phyloP scores from a whole-genome alignment of 306 rosid species.

The Quercus aquifolioides region DNA sequence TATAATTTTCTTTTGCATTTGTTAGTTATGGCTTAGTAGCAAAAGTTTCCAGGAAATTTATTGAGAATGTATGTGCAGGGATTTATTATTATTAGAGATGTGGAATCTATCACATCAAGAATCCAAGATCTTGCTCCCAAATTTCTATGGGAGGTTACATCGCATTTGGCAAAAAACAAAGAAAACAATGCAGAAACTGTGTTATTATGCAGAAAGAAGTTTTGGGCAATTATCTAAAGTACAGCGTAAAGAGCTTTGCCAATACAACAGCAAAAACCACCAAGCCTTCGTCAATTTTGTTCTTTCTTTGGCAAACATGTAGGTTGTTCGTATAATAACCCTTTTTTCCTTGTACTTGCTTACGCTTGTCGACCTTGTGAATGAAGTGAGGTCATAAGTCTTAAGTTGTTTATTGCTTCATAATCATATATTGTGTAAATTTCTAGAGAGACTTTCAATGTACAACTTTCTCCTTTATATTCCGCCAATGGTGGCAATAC shows the following conservation, averaged over 20 bases:
- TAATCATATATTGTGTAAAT: background rate
- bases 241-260: background rate
- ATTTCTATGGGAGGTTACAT: conserved; percentile 74
- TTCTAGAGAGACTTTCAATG: background rate
- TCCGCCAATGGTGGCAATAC: background rate
- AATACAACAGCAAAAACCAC: too few relatives aligned
- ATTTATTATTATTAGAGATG: conserved; percentile 73
- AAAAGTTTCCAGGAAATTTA: background rate
- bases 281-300: too few relatives aligned
- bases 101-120: conserved; percentile 47
- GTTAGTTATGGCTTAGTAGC: background rate
- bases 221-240: conserved; percentile 71
- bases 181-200: conserved; percentile 68
- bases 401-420: background rate
- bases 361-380: conserved; percentile 1
- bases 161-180: conserved; percentile 53
- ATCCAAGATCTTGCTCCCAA: conserved; percentile 61
- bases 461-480: background rate
- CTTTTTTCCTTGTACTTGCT: background rate
- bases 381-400: background rate
- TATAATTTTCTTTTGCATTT: background rate
- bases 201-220: conserved; percentile 78
- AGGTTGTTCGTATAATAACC: background rate
- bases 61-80: conserved; percentile 56
- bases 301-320: background rate